Percentiles rank a stretch among this genome's conserved stretches.
These are phyloP conservation scores for Lepraria neglecta DNA, from an alignment of 495 filamentous ascomycete species.

Conservation along the genomic window DNA sequence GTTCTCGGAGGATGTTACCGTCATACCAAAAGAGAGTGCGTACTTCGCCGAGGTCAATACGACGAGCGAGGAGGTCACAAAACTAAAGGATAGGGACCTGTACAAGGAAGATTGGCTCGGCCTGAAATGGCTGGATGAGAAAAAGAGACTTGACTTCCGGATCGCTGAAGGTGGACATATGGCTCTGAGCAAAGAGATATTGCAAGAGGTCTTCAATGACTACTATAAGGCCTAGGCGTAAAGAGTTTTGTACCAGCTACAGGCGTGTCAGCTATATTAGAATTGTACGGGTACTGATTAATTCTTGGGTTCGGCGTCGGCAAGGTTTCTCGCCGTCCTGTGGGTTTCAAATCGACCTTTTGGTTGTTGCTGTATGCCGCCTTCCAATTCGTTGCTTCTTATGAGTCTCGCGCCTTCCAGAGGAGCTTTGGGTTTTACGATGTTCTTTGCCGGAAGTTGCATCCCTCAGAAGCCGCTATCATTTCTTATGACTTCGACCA, in stretches of 20 bases:
- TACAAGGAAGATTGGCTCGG: conserved; percentile 96
- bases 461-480: no score
- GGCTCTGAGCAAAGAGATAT: conserved; percentile 60
- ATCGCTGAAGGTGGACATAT: conserved; percentile 72
- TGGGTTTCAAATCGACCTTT: no score
- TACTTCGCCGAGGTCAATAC: conserved; percentile 87
- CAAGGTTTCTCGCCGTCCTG: no score
- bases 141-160: conserved; percentile 70
- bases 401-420: no score
- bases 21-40: conserved; percentile 82
- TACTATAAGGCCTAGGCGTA: conserved; percentile 55
- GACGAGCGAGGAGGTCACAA: conserved; percentile 54
- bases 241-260: background rate
- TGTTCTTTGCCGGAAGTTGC: background rate
- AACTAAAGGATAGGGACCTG: conserved; percentile 61
- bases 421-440: no score
- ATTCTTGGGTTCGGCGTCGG: no score
- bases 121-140: conserved; percentile 70
- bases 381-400: no score
- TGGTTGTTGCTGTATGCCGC: no score
- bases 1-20: conserved; percentile 80
- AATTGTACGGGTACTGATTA: no score
- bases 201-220: conserved; percentile 61
- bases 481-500: no score
- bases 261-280: no score